These are phyloP conservation scores for Acacia melanoxylon DNA, from an alignment of 306 rosid genomes.

Conservation along the genomic window DNA sequence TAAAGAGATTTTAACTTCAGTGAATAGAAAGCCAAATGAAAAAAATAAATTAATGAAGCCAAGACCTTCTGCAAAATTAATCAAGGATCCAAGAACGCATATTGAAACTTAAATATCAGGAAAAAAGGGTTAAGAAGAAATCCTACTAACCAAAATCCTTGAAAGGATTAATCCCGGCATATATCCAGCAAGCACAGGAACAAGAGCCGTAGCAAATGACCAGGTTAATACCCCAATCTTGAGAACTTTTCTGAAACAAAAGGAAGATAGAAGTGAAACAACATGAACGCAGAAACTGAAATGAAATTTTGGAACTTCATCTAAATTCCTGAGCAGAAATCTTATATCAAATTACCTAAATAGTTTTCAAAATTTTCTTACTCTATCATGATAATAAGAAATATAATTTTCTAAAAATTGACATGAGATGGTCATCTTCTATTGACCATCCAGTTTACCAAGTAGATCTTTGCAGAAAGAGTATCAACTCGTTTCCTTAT, in stretches of 20 bases:
- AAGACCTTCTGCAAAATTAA: conserved; percentile 7
- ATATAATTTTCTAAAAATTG: not conserved
- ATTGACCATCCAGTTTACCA: not conserved
- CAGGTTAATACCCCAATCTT: conserved; percentile 78
- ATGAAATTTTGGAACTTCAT: not conserved
- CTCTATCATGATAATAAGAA: not conserved
- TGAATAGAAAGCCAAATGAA: conserved; percentile 9
- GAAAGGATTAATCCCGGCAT: conserved; percentile 81
- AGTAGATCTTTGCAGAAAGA: not conserved
- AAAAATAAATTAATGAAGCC: conserved; percentile 24
- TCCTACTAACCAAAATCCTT: conserved; percentile 74
- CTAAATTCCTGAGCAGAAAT: conserved; percentile 5
- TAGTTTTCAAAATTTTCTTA: not conserved
- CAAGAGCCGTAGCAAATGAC: conserved; percentile 87
- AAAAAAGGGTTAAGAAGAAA: not conserved
- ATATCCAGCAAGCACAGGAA: conserved; percentile 86
- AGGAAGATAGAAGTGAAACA: conserved; percentile 27
- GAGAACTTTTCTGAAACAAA: conserved; percentile 75
- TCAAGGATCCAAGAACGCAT: conserved; percentile 11
- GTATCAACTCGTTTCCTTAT: not conserved
- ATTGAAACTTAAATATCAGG: not conserved
- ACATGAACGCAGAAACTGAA: conserved; percentile 19
- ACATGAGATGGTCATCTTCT: not conserved
- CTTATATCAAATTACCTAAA: not conserved
- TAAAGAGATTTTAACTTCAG: not conserved